These are phyloP conservation scores for Lachancea dasiensis DNA, from an alignment of 805 yeast genomes.

Conservation along the genomic window DNA sequence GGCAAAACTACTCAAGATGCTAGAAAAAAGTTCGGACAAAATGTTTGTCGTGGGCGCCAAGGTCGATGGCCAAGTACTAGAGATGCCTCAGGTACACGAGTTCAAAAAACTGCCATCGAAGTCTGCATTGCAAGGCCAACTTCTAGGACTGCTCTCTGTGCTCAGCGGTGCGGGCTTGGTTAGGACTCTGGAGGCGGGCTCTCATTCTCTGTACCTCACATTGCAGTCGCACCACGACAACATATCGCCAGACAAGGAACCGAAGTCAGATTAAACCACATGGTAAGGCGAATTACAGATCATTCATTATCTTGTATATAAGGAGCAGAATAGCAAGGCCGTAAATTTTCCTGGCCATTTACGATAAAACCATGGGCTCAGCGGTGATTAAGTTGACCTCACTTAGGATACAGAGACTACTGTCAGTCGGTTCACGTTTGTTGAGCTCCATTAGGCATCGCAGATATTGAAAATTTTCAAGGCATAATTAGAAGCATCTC, in stretches of 20 bases:
- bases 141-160: constrained; percentile 76
- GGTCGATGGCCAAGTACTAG: constrained; percentile 55
- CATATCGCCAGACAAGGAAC: constrained; percentile 24
- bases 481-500: too few relatives aligned
- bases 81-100: constrained; percentile 45
- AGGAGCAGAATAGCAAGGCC: background rate
- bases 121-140: constrained; percentile 69
- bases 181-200: constrained; percentile 66
- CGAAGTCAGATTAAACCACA: constrained; percentile 1
- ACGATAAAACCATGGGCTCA: background rate
- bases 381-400: too few relatives aligned
- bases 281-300: constrained; percentile 1
- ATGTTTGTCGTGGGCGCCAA: constrained; percentile 82
- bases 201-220: constrained; percentile 65
- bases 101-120: constrained; percentile 72
- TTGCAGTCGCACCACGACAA: constrained; percentile 57
- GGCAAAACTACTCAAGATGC: constrained; percentile 50
- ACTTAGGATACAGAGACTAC: too few relatives aligned
- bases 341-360: background rate
- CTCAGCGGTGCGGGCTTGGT: constrained; percentile 88
- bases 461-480: too few relatives aligned
- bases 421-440: too few relatives aligned
- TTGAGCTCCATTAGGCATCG: too few relatives aligned
- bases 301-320: constrained; percentile 7
- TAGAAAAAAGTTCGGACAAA: constrained; percentile 63